Percentiles rank a stretch among this genome's conserved stretches.
Conservation (phyloP, 1,284 basidiomycete genomes). For the Boletus semigastroideus region DNA sequence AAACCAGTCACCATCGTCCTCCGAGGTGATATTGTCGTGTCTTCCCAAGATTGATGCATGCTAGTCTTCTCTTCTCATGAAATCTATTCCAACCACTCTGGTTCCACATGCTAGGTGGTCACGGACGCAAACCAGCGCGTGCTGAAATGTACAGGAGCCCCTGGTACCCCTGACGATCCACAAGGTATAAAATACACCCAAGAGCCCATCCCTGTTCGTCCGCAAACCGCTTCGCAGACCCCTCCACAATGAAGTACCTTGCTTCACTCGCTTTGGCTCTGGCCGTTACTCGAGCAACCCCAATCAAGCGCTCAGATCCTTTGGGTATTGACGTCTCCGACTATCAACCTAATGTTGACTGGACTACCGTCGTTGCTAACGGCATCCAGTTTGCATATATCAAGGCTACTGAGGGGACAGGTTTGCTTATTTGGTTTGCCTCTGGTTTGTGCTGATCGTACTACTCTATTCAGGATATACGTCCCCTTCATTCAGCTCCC, state of each 20-base stretch:
- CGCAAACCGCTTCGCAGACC: background rate
- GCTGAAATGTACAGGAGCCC: background rate
- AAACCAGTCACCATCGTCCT: background rate
- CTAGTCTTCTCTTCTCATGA: constrained; percentile 14
- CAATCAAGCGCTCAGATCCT: constrained; percentile 9
- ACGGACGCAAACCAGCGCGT: background rate
- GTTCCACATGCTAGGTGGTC: constrained; percentile 18
- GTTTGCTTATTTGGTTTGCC: constrained; percentile 29
- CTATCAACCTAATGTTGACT: constrained; percentile 54
- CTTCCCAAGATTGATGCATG: background rate
- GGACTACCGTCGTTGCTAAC: constrained; percentile 52
- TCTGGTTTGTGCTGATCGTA: background rate
- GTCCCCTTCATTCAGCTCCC: constrained; percentile 38
- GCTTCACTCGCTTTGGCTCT: constrained; percentile 16
- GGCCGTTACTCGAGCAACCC: constrained; percentile 15
- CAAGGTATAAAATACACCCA: constrained; percentile 13
- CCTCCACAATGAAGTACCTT: constrained; percentile 22
- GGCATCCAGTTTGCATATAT: constrained; percentile 65
- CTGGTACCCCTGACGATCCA: background rate
- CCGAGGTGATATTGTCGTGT: background rate
- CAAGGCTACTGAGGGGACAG: constrained; percentile 60
- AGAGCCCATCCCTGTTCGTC: background rate
- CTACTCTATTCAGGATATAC: constrained; percentile 26
- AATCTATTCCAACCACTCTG: constrained; percentile 4
- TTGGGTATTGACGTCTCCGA: constrained; percentile 41